Conservation (phyloP, 441 rosid species). For the Pelargonium australe region DNA sequence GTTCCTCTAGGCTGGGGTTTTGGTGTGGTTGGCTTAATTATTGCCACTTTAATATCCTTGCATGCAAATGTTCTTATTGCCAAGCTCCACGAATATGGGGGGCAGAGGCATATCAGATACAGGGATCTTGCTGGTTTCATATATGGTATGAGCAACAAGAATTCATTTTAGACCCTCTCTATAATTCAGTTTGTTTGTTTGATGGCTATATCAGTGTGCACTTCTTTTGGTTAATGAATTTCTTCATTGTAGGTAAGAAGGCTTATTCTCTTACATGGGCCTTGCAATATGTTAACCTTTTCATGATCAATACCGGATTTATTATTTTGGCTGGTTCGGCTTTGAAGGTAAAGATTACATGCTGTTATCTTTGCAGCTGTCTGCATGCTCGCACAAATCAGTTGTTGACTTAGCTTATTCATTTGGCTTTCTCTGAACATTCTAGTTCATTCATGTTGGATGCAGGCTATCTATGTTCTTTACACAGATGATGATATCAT, state of each 20-base stretch:
- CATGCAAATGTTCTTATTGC: slow-evolving; percentile 77
- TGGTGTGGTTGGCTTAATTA: slow-evolving; percentile 65
- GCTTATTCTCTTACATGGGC: slow-evolving; percentile 77
- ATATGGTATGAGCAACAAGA: slow-evolving; percentile 43
- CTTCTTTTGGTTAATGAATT: slow-evolving; percentile 12
- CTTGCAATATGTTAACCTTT: slow-evolving; percentile 78
- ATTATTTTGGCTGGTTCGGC: slow-evolving; percentile 85
- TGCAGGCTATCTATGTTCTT: slow-evolving; percentile 83
- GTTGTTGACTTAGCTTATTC: neutral
- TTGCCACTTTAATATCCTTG: slow-evolving; percentile 64
- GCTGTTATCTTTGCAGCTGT: neutral
- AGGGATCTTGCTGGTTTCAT: slow-evolving; percentile 82
- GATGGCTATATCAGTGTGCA: neutral
- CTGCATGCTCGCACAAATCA: neutral
- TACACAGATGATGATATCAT: slow-evolving; percentile 50
- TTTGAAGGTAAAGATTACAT: slow-evolving; percentile 48
- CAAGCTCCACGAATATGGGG: slow-evolving; percentile 81
- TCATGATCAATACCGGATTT: slow-evolving; percentile 87
- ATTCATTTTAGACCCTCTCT: neutral
- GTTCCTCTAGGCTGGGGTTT: slow-evolving; percentile 81
- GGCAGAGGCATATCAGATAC: slow-evolving; percentile 85
- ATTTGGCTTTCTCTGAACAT: neutral
- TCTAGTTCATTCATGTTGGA: slow-evolving; percentile 7
- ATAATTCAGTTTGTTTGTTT: neutral
- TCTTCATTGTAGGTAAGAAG: slow-evolving; percentile 47